Evolutionary conservation across 805 yeast genomes (phyloP).

Genomic region (Pichia kluyveri): DNA sequence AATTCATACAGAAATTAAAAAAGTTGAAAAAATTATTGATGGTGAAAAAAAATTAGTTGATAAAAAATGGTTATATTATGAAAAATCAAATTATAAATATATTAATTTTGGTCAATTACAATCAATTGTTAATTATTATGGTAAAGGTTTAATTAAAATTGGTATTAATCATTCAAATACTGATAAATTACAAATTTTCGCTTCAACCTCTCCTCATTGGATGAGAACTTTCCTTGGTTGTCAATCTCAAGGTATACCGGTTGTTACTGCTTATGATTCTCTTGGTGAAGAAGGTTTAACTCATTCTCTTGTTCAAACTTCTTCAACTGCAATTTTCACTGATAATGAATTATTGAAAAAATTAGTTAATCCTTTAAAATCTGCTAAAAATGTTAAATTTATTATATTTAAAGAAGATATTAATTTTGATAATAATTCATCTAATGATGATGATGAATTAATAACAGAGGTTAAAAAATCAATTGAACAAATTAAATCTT

Average conservation of each 20-base stretch:
- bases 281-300: constrained; percentile 83
- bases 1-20: constrained; percentile 66
- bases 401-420: constrained; percentile 65
- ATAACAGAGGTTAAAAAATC: constrained; percentile 48
- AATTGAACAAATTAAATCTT: constrained; percentile 45
- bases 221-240: constrained; percentile 79
- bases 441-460: constrained; percentile 54
- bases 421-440: constrained; percentile 45
- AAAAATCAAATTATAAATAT: constrained; percentile 63
- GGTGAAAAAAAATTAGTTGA: constrained; percentile 66
- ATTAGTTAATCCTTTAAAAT: constrained; percentile 61
- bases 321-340: constrained; percentile 68
- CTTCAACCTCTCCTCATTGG: constrained; percentile 85
- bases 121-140: constrained; percentile 41
- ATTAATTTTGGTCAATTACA: constrained; percentile 52
- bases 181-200: constrained; percentile 73
- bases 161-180: constrained; percentile 59
- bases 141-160: constrained; percentile 65
- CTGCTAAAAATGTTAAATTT: constrained; percentile 50
- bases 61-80: constrained; percentile 84
- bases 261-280: constrained; percentile 94
- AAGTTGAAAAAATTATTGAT: constrained; percentile 63
- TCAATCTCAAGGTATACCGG: constrained; percentile 69
- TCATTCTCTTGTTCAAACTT: constrained; percentile 80
- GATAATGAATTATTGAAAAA: constrained; percentile 66